phyloP scores from a whole-genome alignment of 805 yeast species.

The Nakazawaea wickerhamii region DNA sequence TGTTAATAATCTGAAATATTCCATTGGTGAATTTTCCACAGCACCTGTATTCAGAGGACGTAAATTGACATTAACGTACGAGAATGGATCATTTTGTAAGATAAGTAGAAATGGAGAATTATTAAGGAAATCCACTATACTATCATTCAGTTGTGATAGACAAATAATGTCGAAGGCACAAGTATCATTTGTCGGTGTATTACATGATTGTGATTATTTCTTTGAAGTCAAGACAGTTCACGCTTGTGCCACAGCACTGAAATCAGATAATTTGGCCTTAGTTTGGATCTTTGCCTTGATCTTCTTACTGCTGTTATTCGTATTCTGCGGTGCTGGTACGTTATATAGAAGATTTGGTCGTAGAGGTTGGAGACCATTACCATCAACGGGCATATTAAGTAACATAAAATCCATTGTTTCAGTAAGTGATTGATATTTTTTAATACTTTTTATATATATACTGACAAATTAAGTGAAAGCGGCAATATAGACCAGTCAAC shows the following conservation, averaged over 20 bases:
- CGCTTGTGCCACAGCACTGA: constrained; percentile 79
- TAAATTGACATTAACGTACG: constrained; percentile 64
- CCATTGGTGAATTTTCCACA: constrained; percentile 59
- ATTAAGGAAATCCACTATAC: constrained; percentile 53
- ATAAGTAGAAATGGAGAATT: constrained; percentile 40
- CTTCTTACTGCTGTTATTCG: constrained; percentile 33
- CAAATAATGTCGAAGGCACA: constrained; percentile 62
- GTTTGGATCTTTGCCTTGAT: constrained; percentile 61
- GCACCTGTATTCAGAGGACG: constrained; percentile 67
- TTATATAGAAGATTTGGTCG: constrained; percentile 29
- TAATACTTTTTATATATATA: constrained; percentile 4
- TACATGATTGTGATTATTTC: constrained; percentile 74
- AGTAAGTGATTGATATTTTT: constrained; percentile 11
- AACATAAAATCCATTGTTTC: constrained; percentile 11
- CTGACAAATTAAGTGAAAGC: neutral
- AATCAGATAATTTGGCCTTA: constrained; percentile 57
- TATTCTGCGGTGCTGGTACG: constrained; percentile 38
- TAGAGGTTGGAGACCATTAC: constrained; percentile 31
- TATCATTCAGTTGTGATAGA: constrained; percentile 75
- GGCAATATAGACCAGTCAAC: constrained; percentile 14
- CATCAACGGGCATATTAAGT: constrained; percentile 16
- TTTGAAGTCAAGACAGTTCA: constrained; percentile 81
- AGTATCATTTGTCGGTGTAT: constrained; percentile 62
- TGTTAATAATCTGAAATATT: constrained; percentile 34
- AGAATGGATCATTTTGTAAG: constrained; percentile 58